These are phyloP conservation scores for Coccomyxa subellipsoidea DNA, from an alignment of 163 green algal species.

Conservation along the genomic window DNA sequence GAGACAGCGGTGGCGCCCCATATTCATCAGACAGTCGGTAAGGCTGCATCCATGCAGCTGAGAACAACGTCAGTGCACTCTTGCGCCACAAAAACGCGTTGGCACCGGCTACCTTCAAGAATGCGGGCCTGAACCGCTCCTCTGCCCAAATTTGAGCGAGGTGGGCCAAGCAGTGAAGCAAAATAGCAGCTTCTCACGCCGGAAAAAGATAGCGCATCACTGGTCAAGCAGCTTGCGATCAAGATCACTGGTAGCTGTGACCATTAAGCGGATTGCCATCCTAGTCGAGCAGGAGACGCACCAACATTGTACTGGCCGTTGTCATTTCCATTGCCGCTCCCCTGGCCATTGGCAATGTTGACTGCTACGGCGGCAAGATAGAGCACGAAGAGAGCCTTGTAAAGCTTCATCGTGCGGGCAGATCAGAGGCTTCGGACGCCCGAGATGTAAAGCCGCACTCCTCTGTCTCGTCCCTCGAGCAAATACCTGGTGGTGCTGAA, in stretches of 20 bases:
- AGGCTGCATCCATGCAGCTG: not conserved
- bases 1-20: not conserved
- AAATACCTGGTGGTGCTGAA: too few relatives aligned
- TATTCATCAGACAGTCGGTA: not conserved
- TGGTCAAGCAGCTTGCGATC: too few relatives aligned
- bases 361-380: not conserved
- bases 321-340: not conserved
- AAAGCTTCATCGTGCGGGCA: not conserved
- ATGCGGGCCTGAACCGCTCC: not conserved
- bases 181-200: too few relatives aligned
- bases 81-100: not conserved
- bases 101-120: not conserved
- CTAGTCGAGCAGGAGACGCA: too few relatives aligned
- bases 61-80: not conserved
- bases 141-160: not conserved
- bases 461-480: not conserved
- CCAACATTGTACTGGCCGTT: not conserved
- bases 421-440: not conserved
- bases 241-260: too few relatives aligned
- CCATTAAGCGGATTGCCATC: not conserved
- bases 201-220: too few relatives aligned
- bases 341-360: not conserved
- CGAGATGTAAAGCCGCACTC: not conserved
- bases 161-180: not conserved
- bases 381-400: not conserved